Evolutionary conservation across 345 rosid genomes (phyloP).

Genomic region (Citrus sp.): DNA sequence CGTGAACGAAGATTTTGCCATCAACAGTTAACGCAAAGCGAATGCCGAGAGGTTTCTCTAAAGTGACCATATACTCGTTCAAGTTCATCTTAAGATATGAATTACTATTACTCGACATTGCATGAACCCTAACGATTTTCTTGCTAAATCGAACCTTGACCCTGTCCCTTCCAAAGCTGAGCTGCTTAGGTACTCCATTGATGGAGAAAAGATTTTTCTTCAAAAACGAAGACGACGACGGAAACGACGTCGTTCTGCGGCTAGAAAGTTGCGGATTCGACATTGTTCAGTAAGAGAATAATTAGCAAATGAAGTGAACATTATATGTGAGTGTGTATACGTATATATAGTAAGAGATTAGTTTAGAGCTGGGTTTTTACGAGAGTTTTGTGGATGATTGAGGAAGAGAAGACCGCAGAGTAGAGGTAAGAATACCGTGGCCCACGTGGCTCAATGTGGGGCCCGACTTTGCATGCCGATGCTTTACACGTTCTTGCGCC

Average conservation of each 20-base stretch:
- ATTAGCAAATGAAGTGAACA: background rate
- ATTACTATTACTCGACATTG: slow-evolving; percentile 39
- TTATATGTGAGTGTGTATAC: too few relatives aligned
- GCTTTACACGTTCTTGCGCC: background rate
- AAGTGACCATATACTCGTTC: slow-evolving; percentile 93
- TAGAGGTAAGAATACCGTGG: slow-evolving; percentile 31
- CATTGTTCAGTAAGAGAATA: background rate
- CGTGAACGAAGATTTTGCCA: slow-evolving; percentile 75
- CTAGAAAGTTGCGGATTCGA: slow-evolving; percentile 23
- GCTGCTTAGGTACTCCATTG: slow-evolving; percentile 19
- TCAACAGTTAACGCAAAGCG: slow-evolving; percentile 71
- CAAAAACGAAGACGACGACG: slow-evolving; percentile 6
- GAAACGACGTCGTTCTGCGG: slow-evolving; percentile 19
- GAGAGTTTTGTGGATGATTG: slow-evolving; percentile 2
- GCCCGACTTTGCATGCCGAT: background rate
- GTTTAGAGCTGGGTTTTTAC: background rate
- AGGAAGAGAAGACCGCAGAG: background rate
- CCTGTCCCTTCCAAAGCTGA: background rate
- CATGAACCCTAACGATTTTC: slow-evolving; percentile 27
- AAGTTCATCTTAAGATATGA: slow-evolving; percentile 60
- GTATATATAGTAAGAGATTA: background rate
- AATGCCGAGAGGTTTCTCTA: slow-evolving; percentile 82
- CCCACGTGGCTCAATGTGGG: slow-evolving; percentile 38
- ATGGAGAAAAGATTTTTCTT: slow-evolving; percentile 24
- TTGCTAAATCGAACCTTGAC: slow-evolving; percentile 5